Percentiles rank a stretch among this genome's conserved stretches.
phyloP scores from a whole-genome alignment of 2,329 filamentous ascomycete genomes.

The Ascochyta rabiei region DNA sequence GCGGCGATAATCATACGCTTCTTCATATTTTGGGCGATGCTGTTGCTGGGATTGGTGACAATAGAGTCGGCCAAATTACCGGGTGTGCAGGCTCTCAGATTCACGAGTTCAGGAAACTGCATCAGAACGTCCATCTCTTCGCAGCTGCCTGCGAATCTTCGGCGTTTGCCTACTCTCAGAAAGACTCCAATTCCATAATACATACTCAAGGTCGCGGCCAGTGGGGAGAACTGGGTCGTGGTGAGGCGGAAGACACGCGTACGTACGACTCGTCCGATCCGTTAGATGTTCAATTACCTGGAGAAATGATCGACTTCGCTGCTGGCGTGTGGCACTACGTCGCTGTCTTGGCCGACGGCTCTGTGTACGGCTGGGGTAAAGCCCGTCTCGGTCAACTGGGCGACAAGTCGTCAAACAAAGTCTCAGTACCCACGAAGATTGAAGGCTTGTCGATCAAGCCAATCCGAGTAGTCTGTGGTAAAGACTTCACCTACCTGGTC shows the following conservation, averaged over 20 bases:
- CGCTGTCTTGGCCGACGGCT: conserved; percentile 73
- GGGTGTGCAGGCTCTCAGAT: not conserved
- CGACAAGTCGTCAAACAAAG: conserved; percentile 51
- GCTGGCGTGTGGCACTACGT: conserved; percentile 81
- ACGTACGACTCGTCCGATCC: not conserved
- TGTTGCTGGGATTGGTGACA: conserved; percentile 71
- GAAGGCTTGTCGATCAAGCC: conserved; percentile 65
- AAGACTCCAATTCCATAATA: conserved; percentile 1
- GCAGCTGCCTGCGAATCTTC: conserved; percentile 36
- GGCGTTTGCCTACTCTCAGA: conserved; percentile 26
- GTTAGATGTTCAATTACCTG: conserved; percentile 2
- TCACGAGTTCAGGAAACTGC: not conserved
- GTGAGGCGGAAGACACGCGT: not conserved
- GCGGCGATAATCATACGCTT: conserved; percentile 89
- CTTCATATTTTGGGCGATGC: conserved; percentile 65
- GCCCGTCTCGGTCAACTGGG: conserved; percentile 86
- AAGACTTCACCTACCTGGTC: conserved; percentile 82
- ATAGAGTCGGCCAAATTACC: conserved; percentile 51
- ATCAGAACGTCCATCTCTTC: conserved; percentile 5
- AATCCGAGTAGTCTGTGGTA: conserved; percentile 73
- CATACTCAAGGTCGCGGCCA: conserved; percentile 24
- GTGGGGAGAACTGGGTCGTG: conserved; percentile 37
- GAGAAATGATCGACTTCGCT: conserved; percentile 64
- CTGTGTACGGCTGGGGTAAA: conserved; percentile 87
- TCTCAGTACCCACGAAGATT: conserved; percentile 24